Conservation (phyloP, 2,329 filamentous ascomycete species). For the Emmonsiellopsis sp. region DNA sequence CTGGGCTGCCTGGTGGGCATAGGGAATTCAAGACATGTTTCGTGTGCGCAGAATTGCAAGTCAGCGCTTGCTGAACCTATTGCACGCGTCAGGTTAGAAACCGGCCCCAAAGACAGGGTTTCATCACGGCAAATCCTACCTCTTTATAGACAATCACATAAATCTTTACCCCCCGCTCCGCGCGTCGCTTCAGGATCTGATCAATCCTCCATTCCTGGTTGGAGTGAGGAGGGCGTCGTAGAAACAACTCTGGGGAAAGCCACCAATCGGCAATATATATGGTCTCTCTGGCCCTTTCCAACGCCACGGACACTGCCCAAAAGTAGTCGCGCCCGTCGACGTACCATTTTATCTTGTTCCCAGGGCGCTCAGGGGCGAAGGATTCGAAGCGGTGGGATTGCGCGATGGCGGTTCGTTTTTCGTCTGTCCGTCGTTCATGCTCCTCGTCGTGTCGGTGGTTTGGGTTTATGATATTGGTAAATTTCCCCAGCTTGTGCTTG, state of each 20-base stretch:
- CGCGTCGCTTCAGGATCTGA: constrained; percentile 73
- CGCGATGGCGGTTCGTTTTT: constrained; percentile 68
- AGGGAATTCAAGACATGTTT: constrained; percentile 74
- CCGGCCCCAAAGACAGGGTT: no score
- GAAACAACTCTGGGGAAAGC: constrained; percentile 77
- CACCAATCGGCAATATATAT: constrained; percentile 98
- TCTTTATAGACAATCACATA: constrained; percentile 91
- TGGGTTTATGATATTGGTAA: constrained; percentile 63
- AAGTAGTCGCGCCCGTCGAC: constrained; percentile 92
- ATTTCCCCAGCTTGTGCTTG: constrained; percentile 56
- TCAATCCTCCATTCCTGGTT: constrained; percentile 84
- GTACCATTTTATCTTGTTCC: constrained; percentile 91
- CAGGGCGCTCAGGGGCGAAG: constrained; percentile 77
- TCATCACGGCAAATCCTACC: constrained; percentile 49
- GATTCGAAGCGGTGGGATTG: constrained; percentile 76
- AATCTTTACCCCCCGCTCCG: constrained; percentile 88
- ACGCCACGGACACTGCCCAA: constrained; percentile 78
- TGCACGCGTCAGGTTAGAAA: constrained; percentile 34
- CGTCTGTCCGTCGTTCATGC: constrained; percentile 76
- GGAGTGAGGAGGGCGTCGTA: constrained; percentile 70
- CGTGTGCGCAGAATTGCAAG: constrained; percentile 73
- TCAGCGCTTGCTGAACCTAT: constrained; percentile 80
- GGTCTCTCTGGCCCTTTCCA: constrained; percentile 79
- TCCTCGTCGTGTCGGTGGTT: constrained; percentile 91
- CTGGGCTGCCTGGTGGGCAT: constrained; percentile 71